phyloP scores from a whole-genome alignment of 1,139 yeast genomes.

The Blastobotrys niveus region DNA sequence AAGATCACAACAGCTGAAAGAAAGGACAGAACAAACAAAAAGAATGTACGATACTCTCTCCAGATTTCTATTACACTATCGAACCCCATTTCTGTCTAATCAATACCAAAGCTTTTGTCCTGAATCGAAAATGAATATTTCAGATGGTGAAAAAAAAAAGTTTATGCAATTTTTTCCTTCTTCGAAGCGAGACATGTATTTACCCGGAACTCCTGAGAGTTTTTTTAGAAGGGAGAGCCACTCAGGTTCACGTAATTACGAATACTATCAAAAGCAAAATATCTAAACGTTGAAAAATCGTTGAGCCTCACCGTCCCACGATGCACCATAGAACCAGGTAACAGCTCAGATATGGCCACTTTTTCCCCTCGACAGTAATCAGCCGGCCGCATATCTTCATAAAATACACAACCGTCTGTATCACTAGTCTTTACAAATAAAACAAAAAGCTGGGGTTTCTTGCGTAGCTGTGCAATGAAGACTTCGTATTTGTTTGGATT shows the following conservation, averaged over 20 bases:
- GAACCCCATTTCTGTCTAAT: too few species aligned
- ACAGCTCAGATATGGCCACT: neutral
- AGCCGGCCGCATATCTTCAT: neutral
- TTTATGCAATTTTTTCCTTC: too few species aligned
- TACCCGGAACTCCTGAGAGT: too few species aligned
- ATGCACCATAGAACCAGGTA: neutral
- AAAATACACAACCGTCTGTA: neutral
- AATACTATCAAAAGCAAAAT: constrained; percentile 1
- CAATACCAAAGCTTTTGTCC: too few species aligned
- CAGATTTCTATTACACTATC: too few species aligned
- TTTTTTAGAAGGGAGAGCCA: too few species aligned
- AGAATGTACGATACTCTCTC: constrained; percentile 16
- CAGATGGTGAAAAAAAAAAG: too few species aligned
- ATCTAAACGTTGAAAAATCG: neutral
- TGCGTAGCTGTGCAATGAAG: too few species aligned
- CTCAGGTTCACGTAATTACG: neutral
- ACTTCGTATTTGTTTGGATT: too few species aligned
- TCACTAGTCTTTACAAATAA: neutral
- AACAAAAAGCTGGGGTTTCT: too few species aligned
- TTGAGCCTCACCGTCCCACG: neutral
- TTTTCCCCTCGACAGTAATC: neutral
- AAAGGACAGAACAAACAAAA: constrained; percentile 12
- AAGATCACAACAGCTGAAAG: neutral
- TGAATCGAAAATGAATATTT: too few species aligned
- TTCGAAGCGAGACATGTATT: too few species aligned